Evolutionary conservation across 306 rosid species (phyloP), one percentile per base, ranked within the genome.

Genomic region (Delonix regia): DNA sequence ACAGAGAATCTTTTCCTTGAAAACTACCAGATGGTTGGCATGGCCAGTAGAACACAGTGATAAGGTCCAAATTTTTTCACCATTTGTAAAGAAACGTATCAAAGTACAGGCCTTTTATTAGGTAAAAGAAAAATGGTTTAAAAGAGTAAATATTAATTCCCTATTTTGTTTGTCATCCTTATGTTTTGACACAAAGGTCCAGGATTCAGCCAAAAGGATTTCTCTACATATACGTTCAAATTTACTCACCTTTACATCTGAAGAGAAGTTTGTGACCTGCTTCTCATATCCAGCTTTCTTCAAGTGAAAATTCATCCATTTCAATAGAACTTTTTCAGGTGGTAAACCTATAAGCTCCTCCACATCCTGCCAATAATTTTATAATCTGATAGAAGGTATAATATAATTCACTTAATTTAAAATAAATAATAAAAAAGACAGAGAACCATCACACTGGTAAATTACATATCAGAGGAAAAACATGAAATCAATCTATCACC

Each of bases 251-350:
- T 95, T 95, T 73, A 95, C 86, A 48, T 95, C 99, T 60, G 98
- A 83, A 30, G 99, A 95, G 84, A 95, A 95, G 88, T 95, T 95
- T 72, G 99, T 91, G 71, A 95, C 99, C 84, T 83, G 93, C 73
- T 93, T 95, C 86, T 91, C 94, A 69, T 93, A 95, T 76, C 99
- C 99, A 83, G 90, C 93, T 82, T 93, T 95, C 83, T 93, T 93
- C 78, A 95, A 84, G 85, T 95, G 99, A 72, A 91, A 95, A 84
- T 95, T 95, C 99, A 95, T 95, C 99, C 99, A 95, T 88, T 95
- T 95, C 64, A 95, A 80, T 72, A 95, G 80, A 78, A 95, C 90
- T 85, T 95, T 95, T 44, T 95, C 99, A 15, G 99, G 99, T 38
- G 99, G 82, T 80, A 95, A 92, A 57, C 97, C 90, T 69, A 95